Evolutionary conservation across 1,284 basidiomycete species (phyloP).

Genomic region (Ceratobasidium sp.): DNA sequence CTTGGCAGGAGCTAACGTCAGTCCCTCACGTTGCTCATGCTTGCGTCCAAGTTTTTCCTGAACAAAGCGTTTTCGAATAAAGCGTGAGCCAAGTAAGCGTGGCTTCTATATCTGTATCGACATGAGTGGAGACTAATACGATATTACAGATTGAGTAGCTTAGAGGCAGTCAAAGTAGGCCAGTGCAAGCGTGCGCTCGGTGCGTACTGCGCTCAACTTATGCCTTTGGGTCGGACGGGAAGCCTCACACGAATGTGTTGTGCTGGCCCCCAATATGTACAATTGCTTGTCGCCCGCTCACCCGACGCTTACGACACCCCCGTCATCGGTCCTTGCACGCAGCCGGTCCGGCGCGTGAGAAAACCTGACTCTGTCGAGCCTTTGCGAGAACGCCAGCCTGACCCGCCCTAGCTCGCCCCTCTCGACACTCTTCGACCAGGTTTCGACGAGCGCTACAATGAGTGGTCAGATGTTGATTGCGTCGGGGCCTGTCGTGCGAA

Average conservation of each 20-base stretch:
- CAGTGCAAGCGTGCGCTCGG: conserved; percentile 82
- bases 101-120: neutral
- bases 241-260: neutral
- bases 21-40: conserved; percentile 65
- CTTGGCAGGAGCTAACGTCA: no score
- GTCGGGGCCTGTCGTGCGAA: no score
- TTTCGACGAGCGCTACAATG: no score
- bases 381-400: no score
- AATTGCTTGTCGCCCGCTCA: neutral
- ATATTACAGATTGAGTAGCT: conserved; percentile 67
- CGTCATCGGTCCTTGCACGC: neutral
- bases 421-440: no score
- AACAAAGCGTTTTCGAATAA: conserved; percentile 93
- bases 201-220: conserved; percentile 80
- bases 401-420: no score
- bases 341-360: no score
- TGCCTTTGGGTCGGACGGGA: conserved; percentile 79
- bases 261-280: neutral
- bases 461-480: no score
- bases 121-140: neutral
- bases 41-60: conserved; percentile 92
- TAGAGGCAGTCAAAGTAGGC: conserved; percentile 66
- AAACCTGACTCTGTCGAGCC: no score
- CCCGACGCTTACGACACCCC: neutral
- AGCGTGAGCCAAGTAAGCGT: conserved; percentile 82